Evolutionary conservation across 257 asterid genomes (phyloP), one percentile per base, ranked within the genome.

Genomic region (Lavandula angustifolia): DNA sequence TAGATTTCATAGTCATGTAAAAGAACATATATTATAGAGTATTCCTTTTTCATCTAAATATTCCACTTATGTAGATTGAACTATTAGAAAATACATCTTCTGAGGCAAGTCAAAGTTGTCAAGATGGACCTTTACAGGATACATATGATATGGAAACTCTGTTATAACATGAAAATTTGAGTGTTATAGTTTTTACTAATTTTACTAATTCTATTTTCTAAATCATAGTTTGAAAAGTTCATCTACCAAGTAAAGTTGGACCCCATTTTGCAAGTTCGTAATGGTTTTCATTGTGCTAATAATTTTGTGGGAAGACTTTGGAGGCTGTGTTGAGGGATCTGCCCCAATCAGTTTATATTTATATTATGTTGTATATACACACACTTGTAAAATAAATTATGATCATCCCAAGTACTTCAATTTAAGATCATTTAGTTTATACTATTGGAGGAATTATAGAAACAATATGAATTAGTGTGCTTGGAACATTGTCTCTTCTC

Each of bases 231-330:
- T 42, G 68, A 13, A 29, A 62, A 46, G 51, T 42, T 29, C 54
- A 34, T 54, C 50, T 5, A 7, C 27, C 41, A 29, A 35, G 42
- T 32, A 54, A 38, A 35, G 10, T 37, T 13, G 9, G 8, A 69
- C 22, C 33, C 47, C 44, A 44, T 66, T 51, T 40, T 62, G 61
- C 63, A 55, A 32, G n/a, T 47, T 64, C 22, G 42, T 62, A 11
- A 16, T 11, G 73, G 67, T 27, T 60, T 73, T 56, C 62, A 66
- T 27, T 40, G 9, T 61, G 68, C 53, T 54, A 64, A 52, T 68
- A 42, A 18, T 61, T 68, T 67, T 18, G 34, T 75, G 44, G 98
- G 98, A 92, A 92, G 79, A 92, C 97, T 57, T 81, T 92, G 84
- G 97, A 92, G 79, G 96, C 96, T 56, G 71, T 89, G n/a, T n/a